Evolutionary conservation across 352 stramenopile species (phyloP).

Genomic region (Pythium monospermum): DNA sequence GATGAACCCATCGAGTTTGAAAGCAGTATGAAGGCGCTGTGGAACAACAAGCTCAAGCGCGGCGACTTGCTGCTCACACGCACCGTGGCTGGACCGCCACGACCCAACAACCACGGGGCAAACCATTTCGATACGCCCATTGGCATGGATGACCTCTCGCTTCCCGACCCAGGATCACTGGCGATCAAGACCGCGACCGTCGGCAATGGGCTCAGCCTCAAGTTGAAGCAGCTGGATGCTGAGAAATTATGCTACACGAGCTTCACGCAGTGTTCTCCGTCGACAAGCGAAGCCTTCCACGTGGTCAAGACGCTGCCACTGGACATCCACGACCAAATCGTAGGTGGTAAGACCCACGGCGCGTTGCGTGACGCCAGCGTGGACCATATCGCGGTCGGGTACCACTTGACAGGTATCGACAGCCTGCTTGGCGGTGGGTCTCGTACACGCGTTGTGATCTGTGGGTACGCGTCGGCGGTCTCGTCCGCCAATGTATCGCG

Average conservation of each 20-base stretch:
- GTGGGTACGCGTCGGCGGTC: constrained; percentile 34
- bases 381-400: constrained; percentile 63
- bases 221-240: constrained; percentile 25
- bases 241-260: constrained; percentile 59
- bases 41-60: constrained; percentile 45
- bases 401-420: constrained; percentile 47
- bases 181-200: constrained; percentile 48
- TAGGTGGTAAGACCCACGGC: constrained; percentile 17
- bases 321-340: constrained; percentile 36
- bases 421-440: constrained; percentile 37
- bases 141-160: constrained; percentile 8
- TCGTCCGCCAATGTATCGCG: neutral
- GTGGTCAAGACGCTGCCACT: constrained; percentile 59
- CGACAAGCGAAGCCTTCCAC: constrained; percentile 49
- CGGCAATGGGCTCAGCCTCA: constrained; percentile 27
- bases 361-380: constrained; percentile 25
- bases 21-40: constrained; percentile 51
- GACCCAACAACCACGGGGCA: constrained; percentile 8
- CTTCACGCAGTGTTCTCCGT: constrained; percentile 39
- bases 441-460: constrained; percentile 54
- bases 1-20: constrained; percentile 47
- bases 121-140: constrained; percentile 10
- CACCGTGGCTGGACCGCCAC: constrained; percentile 3
- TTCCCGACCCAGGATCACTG: constrained; percentile 17
- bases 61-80: constrained; percentile 43